These are phyloP conservation scores for Hanseniaspora lachancei DNA, from an alignment of 805 yeast genomes.

Conservation along the genomic window DNA sequence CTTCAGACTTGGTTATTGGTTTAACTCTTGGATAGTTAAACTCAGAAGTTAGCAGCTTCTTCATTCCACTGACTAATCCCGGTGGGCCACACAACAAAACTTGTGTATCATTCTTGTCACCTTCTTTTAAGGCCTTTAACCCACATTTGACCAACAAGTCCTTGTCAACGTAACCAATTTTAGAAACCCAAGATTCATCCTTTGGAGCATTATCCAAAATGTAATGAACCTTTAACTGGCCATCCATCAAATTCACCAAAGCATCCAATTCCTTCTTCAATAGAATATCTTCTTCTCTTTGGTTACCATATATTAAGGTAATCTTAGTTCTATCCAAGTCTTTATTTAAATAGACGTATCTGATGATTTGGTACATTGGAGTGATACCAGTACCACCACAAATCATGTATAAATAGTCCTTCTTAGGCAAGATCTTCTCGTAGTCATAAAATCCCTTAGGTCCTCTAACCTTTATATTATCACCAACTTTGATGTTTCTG, in stretches of 20 bases:
- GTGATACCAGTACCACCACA: slow-evolving; percentile 97
- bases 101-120: slow-evolving; percentile 30
- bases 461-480: slow-evolving; percentile 63
- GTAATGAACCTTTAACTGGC: slow-evolving; percentile 50
- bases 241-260: slow-evolving; percentile 40
- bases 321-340: slow-evolving; percentile 55
- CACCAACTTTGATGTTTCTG: slow-evolving; percentile 64
- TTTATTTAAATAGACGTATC: slow-evolving; percentile 57
- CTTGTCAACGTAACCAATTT: slow-evolving; percentile 65
- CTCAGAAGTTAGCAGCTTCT: slow-evolving; percentile 36
- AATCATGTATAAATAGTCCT: slow-evolving; percentile 62
- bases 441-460: slow-evolving; percentile 85
- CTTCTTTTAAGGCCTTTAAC: slow-evolving; percentile 47
- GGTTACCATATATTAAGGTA: slow-evolving; percentile 68
- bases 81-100: slow-evolving; percentile 89
- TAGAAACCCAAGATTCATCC: slow-evolving; percentile 58
- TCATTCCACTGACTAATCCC: slow-evolving; percentile 75
- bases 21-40: slow-evolving; percentile 75
- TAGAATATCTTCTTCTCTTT: slow-evolving; percentile 64
- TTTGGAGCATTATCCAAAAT: slow-evolving; percentile 56
- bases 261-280: slow-evolving; percentile 67
- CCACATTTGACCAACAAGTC: slow-evolving; percentile 53
- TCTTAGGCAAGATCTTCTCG: slow-evolving; percentile 54
- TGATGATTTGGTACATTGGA: slow-evolving; percentile 87
- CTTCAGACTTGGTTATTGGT: slow-evolving; percentile 80